Percentiles rank a stretch among this genome's conserved stretches.
These are phyloP conservation scores for Mycena epipterygia DNA, from an alignment of 768 basidiomycete genomes.

Conservation along the genomic window DNA sequence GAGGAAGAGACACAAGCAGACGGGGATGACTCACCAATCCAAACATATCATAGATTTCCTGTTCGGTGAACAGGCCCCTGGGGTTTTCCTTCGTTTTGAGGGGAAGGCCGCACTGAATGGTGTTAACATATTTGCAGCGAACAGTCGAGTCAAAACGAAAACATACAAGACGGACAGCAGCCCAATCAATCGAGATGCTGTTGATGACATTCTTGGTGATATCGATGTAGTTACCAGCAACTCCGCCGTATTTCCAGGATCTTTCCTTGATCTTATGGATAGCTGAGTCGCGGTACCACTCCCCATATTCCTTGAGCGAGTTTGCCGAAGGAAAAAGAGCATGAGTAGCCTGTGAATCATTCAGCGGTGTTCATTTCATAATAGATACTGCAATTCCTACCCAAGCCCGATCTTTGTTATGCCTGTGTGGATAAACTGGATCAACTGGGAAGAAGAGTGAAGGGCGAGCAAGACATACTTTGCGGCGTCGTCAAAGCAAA, in stretches of 20 bases:
- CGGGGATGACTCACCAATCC: slow-evolving; percentile 28
- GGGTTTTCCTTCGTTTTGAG: slow-evolving; percentile 55
- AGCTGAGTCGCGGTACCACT: slow-evolving; percentile 43
- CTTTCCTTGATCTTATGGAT: slow-evolving; percentile 37
- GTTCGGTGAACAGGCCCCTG: slow-evolving; percentile 52
- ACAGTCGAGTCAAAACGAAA: slow-evolving; percentile 32
- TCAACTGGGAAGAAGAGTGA: background rate
- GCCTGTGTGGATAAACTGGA: background rate
- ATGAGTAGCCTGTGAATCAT: slow-evolving; percentile 34
- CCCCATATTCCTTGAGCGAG: slow-evolving; percentile 37
- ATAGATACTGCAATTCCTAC: too few species aligned
- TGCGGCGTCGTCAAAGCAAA: slow-evolving; percentile 44
- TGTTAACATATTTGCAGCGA: background rate
- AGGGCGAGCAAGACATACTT: slow-evolving; percentile 13
- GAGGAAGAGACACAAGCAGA: background rate
- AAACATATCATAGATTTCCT: slow-evolving; percentile 57
- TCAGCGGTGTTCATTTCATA: too few species aligned
- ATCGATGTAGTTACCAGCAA: slow-evolving; percentile 51
- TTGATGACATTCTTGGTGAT: slow-evolving; percentile 59
- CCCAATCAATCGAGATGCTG: slow-evolving; percentile 55
- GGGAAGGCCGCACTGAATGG: slow-evolving; percentile 51
- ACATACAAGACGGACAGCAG: slow-evolving; percentile 48
- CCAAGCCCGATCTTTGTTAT: slow-evolving; percentile 22
- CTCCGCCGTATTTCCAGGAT: slow-evolving; percentile 42
- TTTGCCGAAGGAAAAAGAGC: slow-evolving; percentile 44